A percentile compares a stretch with the other conserved stretches of the same genome.
Evolutionary conservation across 768 basidiomycete genomes (phyloP).

Genomic region (Termitomyces sp.): DNA sequence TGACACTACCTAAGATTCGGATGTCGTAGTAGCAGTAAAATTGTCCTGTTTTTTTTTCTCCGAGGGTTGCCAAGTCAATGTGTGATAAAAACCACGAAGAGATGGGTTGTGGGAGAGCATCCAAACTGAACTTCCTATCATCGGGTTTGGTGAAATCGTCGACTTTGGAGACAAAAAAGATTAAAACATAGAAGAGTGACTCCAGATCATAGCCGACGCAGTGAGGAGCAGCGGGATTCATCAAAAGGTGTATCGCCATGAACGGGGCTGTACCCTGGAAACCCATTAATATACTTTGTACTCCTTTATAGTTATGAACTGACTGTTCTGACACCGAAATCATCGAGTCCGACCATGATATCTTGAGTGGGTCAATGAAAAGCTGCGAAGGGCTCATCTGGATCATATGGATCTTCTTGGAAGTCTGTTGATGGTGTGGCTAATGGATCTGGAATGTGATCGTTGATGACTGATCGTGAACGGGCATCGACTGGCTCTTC

Average conservation of each 20-base stretch:
- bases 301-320: no score
- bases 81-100: not conserved
- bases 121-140: not conserved
- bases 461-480: no score
- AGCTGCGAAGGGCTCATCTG: no score
- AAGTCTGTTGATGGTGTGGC: no score
- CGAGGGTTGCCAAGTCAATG: not conserved
- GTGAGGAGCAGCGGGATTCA: not conserved
- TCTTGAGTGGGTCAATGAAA: no score
- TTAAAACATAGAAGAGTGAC: not conserved
- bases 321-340: no score
- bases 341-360: no score
- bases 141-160: not conserved
- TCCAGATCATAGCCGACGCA: not conserved
- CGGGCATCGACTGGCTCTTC: no score
- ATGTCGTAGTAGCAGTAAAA: not conserved
- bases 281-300: no score
- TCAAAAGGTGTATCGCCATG: not conserved
- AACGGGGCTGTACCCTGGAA: not conserved
- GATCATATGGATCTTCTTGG: no score
- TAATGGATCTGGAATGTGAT: no score
- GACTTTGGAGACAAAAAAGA: not conserved
- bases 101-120: not conserved
- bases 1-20: not conserved
- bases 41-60: not conserved